Base-by-base conservation (phyloP, 495 filamentous ascomycete species). In the Hyaloscypha finlandica region DNA sequence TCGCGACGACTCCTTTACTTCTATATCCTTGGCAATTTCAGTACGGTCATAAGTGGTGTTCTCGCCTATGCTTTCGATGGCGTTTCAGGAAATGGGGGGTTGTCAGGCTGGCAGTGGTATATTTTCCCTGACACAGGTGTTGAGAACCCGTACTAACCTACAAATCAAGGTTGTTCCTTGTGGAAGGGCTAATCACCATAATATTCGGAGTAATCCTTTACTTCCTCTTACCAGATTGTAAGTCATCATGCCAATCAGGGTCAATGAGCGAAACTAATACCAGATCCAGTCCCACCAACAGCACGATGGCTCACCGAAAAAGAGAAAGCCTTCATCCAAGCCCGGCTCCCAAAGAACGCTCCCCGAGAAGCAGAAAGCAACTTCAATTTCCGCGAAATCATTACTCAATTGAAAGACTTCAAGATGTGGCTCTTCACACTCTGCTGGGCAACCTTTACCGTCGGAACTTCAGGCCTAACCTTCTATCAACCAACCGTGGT, bases 381-480 rank as follows among this genome's bases (percentile, higher is more conserved):
- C 33, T 66, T 73, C n/a, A 88, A 81, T 3, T 71, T 81, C 66
- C 77, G 77, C n/a, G 92, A 94, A 66, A 81, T 94, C 25, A 37
- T 85, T 31, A 78, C 72, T 31, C 88, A 93, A 31, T 87, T 97
- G 80, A 92, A 87, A 75, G 85, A 87, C 66, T 80, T 79, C 73
- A 87, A 87, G 75, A 80, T 87, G 58, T 88, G 84, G 74, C 74
- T 84, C 31, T 80, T 79, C 52, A 63, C 29, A 29, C 45, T 64
- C 30, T 25, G 52, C 48, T 71, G 25, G 69, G 79, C 84, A 64
- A 84, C 81, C 55, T 71, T 83, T 37, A 80, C 79, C 2, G 81
- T 81, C 52, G 83, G 80, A 55, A 81, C 80, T 52, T 81, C 85
- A 71, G 77, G 78, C 11, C 76, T 79, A 0, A 77, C 79, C 0